Base-by-base conservation (phyloP, 495 filamentous ascomycete genomes). In the Talaromyces liani region DNA sequence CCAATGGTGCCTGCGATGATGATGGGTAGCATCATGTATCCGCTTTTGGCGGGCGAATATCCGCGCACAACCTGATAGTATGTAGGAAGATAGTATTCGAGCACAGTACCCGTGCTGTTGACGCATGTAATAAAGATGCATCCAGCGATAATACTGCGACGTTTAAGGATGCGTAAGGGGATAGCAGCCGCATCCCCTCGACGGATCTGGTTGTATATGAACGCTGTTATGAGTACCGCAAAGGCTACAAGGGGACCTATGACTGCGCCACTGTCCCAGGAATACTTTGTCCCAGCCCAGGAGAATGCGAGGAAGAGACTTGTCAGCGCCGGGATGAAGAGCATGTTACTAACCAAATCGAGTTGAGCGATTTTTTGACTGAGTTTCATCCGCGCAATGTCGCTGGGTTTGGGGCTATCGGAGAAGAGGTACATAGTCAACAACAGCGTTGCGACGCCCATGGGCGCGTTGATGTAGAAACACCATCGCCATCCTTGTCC, bases 241-340 rank as follows among this genome's bases (percentile, higher is more conserved):
- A 77, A 55, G 24, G 82, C 73, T 20, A 88, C 78, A 6, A 89
- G 74, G 6, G 78, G 73, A 39, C 86, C 82, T 62, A 88, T 82
- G 16, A 84, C 79, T 12, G 29, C 20, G 59, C 77, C 79, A 61
- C 70, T 75, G 53, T 60, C 67, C 87, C 87, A 90, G 0, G 70
- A 54, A 65, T 88, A 85, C 4, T 69, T 77, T 0, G 74, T 77
- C 8, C 87, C 87, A 39, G 86, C 87, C 88, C 88, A 90, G 70
- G 88, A 85, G 16, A 91, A 77, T 0, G 88, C 88, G 0, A 91
- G 70, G 2, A 90, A 70, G 3, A 90, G 72, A 64, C 77, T 84
- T 53, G 86, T 73, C 33, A 89, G 77, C 10, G 74, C 77, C 3
- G 85, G 85, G 58, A 90, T 78, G 61, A 90, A 83, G 25, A 84